Evolutionary conservation across 2,329 filamentous ascomycete species (phyloP).

Genomic region (Fusarium verrucosum): DNA sequence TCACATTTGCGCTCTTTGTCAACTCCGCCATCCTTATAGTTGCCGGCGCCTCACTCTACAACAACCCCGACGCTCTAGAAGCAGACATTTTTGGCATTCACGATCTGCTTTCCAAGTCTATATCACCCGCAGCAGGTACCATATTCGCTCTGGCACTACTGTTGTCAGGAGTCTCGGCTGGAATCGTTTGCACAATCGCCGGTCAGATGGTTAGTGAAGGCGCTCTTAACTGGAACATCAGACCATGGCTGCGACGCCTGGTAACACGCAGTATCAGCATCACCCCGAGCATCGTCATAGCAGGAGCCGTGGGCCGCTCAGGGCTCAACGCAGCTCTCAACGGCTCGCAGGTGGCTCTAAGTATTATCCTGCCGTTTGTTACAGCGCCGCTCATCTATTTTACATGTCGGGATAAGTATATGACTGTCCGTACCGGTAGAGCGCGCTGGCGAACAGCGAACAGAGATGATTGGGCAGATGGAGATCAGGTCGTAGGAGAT

Average conservation of each 20-base stretch:
- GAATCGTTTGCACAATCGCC: constrained; percentile 88
- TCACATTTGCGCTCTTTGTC: constrained; percentile 85
- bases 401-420: constrained; percentile 80
- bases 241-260: constrained; percentile 78
- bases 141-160: constrained; percentile 86
- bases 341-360: constrained; percentile 80
- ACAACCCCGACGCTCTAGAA: constrained; percentile 65
- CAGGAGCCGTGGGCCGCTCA: constrained; percentile 75
- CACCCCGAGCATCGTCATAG: constrained; percentile 83
- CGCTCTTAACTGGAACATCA: constrained; percentile 72
- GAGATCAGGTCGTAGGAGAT: too few species aligned
- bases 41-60: constrained; percentile 78
- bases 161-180: constrained; percentile 81
- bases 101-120: constrained; percentile 70
- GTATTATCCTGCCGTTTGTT: constrained; percentile 83
- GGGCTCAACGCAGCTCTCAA: constrained; percentile 78
- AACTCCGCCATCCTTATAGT: constrained; percentile 86
- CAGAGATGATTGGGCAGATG: not conserved
- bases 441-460: not conserved
- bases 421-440: constrained; percentile 65
- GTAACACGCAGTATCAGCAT: constrained; percentile 83
- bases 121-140: constrained; percentile 79
- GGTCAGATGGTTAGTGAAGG: constrained; percentile 91
- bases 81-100: constrained; percentile 89
- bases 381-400: constrained; percentile 86